These are phyloP conservation scores for Bruguiera sexangula DNA, from an alignment of 345 rosid species.

Conservation along the genomic window DNA sequence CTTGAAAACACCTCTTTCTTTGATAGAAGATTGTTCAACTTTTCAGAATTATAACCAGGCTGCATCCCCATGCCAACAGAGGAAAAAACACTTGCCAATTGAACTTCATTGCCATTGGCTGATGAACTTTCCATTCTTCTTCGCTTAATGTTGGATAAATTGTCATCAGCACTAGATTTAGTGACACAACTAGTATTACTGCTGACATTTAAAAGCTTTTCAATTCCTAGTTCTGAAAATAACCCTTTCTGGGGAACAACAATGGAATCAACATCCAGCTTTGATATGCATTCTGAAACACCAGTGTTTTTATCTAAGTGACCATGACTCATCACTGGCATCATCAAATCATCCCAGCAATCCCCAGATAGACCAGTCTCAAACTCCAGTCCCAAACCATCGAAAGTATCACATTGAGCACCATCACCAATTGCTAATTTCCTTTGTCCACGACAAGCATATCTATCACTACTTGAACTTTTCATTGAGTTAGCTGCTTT, in stretches of 20 bases:
- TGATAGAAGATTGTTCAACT: conserved; percentile 18
- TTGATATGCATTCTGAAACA: conserved; percentile 30
- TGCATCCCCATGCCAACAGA: conserved; percentile 27
- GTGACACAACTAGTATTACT: conserved; percentile 31
- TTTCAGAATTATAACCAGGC: conserved; percentile 23
- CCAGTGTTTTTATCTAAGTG: conserved; percentile 12
- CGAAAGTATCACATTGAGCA: conserved; percentile 44
- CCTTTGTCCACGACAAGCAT: conserved; percentile 13
- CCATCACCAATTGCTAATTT: conserved; percentile 25
- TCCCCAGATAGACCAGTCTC: conserved; percentile 21
- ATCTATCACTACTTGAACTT: conserved; percentile 18
- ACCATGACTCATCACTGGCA: conserved; percentile 20
- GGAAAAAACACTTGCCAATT: conserved; percentile 26
- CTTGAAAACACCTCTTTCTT: conserved; percentile 35
- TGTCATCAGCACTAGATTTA: conserved; percentile 36
- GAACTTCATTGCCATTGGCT: conserved; percentile 18
- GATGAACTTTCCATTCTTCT: conserved; percentile 47
- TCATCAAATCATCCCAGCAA: conserved; percentile 30
- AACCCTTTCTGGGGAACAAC: conserved; percentile 47
- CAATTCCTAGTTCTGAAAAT: conserved; percentile 70
- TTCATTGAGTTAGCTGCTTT: conserved; percentile 10
- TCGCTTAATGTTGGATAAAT: conserved; percentile 41
- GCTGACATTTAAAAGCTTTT: conserved; percentile 48
- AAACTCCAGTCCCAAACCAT: conserved; percentile 35
- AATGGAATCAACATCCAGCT: conserved; percentile 28